These are phyloP conservation scores for Pulveroboletus sp. DNA, from an alignment of 768 basidiomycete genomes.

Conservation along the genomic window DNA sequence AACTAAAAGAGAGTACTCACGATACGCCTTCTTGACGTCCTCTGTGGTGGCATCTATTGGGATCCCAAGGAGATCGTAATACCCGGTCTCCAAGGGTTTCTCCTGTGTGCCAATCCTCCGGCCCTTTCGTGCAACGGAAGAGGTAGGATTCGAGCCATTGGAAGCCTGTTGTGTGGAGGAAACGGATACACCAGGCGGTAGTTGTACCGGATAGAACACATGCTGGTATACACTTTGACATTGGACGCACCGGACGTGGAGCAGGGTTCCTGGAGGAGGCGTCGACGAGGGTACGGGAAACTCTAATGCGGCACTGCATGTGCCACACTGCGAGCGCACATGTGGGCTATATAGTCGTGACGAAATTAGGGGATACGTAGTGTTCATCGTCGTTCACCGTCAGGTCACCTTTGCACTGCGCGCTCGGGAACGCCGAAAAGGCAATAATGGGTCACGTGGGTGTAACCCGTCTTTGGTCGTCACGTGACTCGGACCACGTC, in stretches of 20 bases:
- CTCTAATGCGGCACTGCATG: conserved; percentile 55
- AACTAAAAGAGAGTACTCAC: conserved; percentile 34
- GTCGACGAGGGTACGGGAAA: conserved; percentile 60
- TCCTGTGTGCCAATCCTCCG: conserved; percentile 88
- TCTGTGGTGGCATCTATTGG: conserved; percentile 70
- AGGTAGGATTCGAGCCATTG: conserved; percentile 19
- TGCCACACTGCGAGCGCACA: conserved; percentile 55
- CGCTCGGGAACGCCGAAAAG: conserved; percentile 3
- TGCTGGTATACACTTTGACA: conserved; percentile 60
- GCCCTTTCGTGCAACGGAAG: conserved; percentile 38
- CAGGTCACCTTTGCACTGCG: not conserved
- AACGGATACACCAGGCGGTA: conserved; percentile 31
- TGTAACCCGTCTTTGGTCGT: too few relatives aligned
- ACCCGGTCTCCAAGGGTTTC: conserved; percentile 81
- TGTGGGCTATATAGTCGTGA: conserved; percentile 68
- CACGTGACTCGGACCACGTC: conserved; percentile 10
- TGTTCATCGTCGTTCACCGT: conserved; percentile 38
- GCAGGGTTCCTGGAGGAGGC: conserved; percentile 52
- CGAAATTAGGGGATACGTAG: conserved; percentile 45
- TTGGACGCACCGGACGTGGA: conserved; percentile 65
- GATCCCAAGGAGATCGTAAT: conserved; percentile 83
- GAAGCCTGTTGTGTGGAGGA: conserved; percentile 12
- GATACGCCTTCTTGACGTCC: conserved; percentile 89
- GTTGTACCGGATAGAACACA: conserved; percentile 63
- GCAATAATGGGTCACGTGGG: too few relatives aligned